Base-by-base conservation (phyloP, 345 rosid species). In the Iberis pinnata region DNA sequence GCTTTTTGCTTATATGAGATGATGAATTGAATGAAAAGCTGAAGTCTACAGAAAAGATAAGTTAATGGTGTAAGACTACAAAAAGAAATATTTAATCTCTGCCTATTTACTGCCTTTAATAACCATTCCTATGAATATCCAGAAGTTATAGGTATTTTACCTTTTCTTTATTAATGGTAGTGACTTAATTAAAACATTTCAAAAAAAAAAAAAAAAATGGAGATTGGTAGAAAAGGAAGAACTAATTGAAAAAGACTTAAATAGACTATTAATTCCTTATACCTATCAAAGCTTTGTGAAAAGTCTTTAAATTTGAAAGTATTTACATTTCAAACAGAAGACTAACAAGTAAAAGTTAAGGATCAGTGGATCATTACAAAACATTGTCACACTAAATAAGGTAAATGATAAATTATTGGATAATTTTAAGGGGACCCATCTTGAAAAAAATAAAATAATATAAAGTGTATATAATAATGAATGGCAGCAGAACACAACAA, bases 1-100 rank as follows among this genome's bases (percentile, higher is more conserved):
- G 5, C 2, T 29, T 29, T 29, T 29, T 29, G 8, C 2, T 29
- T 0, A 32, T 43, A 61, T 31, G 58, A 42, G 37, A 61, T 19
- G 46, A 18, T 15, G 54, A 63, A 26, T 49, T 49, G 56, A 54
- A 17, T 60, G 54, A 33, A 67, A 74, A 71, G 70, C 56, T 56
- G 62, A 59, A 17, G 54, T 18, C 57, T 47, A 41, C 17, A 18
- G 42, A 25, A 38, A 50, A 44, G 43, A n/a, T 58, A 37, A 72
- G 65, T 59, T 59, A 20, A 41, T 37, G 29, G 48, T 63, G 61
- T 53, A 45, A 53, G 61, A 55, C 68, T 54, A 54, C 49, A 63
- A 54, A 54, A 46, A 54, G 49, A 54, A 63, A 29, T 12, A 44
- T 4, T 18, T 33, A 42, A 40, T 32, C 50, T 32, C 9, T 48